Conservation (phyloP, 2,329 filamentous ascomycete species). For the Lasiodiplodia theobromae region DNA sequence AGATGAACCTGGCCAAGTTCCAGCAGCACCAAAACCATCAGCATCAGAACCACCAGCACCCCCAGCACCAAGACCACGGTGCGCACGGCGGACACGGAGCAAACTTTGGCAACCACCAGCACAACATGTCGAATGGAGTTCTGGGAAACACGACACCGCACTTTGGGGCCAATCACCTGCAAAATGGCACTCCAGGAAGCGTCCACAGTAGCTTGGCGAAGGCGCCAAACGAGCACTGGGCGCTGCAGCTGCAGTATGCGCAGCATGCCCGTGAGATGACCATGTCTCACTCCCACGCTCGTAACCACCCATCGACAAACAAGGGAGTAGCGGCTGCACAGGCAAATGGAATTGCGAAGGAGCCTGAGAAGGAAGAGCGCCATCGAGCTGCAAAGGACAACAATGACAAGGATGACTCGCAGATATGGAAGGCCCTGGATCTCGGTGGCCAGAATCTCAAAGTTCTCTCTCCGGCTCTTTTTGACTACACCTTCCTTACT, state of each 20-base stretch:
- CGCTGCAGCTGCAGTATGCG: constrained; percentile 81
- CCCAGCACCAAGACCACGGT: constrained; percentile 65
- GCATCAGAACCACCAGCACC: constrained; percentile 63
- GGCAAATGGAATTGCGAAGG: constrained; percentile 57
- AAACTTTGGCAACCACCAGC: constrained; percentile 64
- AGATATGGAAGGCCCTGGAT: constrained; percentile 93
- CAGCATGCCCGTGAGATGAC: constrained; percentile 75
- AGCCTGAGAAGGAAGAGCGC: constrained; percentile 63
- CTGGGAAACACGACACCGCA: constrained; percentile 71
- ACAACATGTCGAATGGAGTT: constrained; percentile 66
- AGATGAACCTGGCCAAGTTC: constrained; percentile 72
- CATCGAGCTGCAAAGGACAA: constrained; percentile 70
- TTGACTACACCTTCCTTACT: constrained; percentile 85
- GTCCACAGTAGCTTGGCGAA: constrained; percentile 65
- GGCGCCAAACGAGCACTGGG: constrained; percentile 77
- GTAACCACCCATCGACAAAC: constrained; percentile 74
- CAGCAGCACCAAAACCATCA: constrained; percentile 67
- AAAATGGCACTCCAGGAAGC: constrained; percentile 65
- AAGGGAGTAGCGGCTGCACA: constrained; percentile 66
- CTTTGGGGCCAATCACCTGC: constrained; percentile 65
- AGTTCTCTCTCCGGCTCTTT: constrained; percentile 79
- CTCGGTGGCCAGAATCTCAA: constrained; percentile 95
- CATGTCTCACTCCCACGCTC: constrained; percentile 77
- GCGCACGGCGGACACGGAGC: constrained; percentile 57
- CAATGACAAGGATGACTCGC: constrained; percentile 54